Evolutionary conservation across 768 basidiomycete species (phyloP).

Genomic region (Russula foetens): DNA sequence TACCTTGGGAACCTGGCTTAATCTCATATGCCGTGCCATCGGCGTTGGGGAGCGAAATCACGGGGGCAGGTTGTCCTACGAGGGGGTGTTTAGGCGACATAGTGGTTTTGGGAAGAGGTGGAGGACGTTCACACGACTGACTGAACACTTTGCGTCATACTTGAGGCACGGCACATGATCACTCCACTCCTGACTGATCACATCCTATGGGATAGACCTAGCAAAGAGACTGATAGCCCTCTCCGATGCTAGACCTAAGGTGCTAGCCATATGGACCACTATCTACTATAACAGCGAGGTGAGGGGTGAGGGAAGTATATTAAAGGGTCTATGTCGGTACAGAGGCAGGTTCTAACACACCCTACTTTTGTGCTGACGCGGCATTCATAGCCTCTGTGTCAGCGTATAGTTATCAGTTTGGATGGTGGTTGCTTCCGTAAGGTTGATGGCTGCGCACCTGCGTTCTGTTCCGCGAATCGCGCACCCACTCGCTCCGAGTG

Average conservation of each 20-base stretch:
- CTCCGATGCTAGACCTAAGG: too few species aligned
- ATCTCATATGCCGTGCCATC: conserved; percentile 55
- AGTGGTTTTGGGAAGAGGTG: neutral
- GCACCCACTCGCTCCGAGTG: conserved; percentile 91
- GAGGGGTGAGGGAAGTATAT: too few species aligned
- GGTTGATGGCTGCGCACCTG: conserved; percentile 51
- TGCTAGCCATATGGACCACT: too few species aligned
- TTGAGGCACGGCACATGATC: neutral
- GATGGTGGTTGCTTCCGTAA: neutral
- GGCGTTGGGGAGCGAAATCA: conserved; percentile 55
- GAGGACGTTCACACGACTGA: neutral
- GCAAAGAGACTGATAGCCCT: too few species aligned
- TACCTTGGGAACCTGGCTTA: conserved; percentile 45
- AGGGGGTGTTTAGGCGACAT: conserved; percentile 33
- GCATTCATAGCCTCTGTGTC: conserved; percentile 36
- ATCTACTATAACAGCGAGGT: too few species aligned
- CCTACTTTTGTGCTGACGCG: conserved; percentile 25
- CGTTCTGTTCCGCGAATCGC: conserved; percentile 86
- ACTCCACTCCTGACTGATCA: neutral
- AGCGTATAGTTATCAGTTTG: neutral
- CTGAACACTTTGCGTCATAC: neutral
- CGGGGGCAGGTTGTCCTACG: conserved; percentile 57
- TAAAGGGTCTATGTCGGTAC: too few species aligned
- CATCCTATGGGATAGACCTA: too few species aligned
- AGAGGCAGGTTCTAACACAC: neutral